phyloP scores from a whole-genome alignment of 2,329 filamentous ascomycete species.

The Rugonectria rugulosa region DNA sequence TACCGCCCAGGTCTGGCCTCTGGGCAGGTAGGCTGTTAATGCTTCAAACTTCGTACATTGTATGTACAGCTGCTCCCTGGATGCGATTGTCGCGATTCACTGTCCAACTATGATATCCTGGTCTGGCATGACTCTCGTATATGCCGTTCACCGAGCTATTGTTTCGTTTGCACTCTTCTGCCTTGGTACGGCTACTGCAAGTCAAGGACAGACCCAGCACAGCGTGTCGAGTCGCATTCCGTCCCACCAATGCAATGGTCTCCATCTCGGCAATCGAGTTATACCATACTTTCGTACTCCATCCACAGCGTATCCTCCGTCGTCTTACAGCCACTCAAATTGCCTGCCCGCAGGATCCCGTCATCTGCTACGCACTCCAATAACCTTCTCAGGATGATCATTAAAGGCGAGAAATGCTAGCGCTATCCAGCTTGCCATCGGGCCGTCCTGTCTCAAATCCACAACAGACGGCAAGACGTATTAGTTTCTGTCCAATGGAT shows the following conservation, averaged over 20 bases:
- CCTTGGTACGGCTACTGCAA: slow-evolving; percentile 9
- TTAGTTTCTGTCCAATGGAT: slow-evolving; percentile 7
- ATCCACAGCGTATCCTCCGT: slow-evolving; percentile 4
- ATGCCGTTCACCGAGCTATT: background rate
- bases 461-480: slow-evolving; percentile 2
- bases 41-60: too few species aligned
- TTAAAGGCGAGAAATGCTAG: slow-evolving; percentile 1
- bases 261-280: slow-evolving; percentile 18
- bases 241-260: slow-evolving; percentile 15
- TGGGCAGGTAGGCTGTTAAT: too few species aligned
- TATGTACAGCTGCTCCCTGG: slow-evolving; percentile 1
- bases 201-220: slow-evolving; percentile 1
- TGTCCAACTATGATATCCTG: slow-evolving; percentile 13
- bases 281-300: background rate
- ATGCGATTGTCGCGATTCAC: slow-evolving; percentile 5
- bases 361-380: slow-evolving; percentile 3
- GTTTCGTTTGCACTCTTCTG: slow-evolving; percentile 5
- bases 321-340: slow-evolving; percentile 10
- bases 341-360: slow-evolving; percentile 1
- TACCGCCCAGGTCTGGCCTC: slow-evolving; percentile 10
- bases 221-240: slow-evolving; percentile 13
- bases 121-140: slow-evolving; percentile 5
- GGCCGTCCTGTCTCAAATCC: slow-evolving; percentile 27
- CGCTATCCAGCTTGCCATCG: slow-evolving; percentile 31
- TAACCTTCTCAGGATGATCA: slow-evolving; percentile 5